Base-by-base conservation (phyloP, 176 grass and related monocot species). In the Hyparrhenia diplandra region DNA sequence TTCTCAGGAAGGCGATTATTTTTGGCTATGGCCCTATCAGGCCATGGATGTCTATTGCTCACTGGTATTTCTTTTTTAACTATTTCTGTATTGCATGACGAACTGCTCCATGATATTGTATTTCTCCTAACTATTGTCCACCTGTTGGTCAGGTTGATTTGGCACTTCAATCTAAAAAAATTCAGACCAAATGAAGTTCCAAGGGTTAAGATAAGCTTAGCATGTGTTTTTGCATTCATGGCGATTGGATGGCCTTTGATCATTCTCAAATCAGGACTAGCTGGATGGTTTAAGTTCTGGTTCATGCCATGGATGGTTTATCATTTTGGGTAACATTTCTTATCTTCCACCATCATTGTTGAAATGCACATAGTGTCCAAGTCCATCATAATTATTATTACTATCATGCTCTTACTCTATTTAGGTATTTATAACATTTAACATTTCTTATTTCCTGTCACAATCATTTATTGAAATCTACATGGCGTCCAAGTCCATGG, bases 231-330 rank as follows among this genome's bases (percentile, higher is more conserved):
- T 90, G 88, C 90, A 80, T 95, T 98, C 87, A 93, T 98, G 81
- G 90, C 95, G 57, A 95, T 98, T 67, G 92, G 92, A 87, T 98
- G 95, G 95, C 92, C 95, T 10, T 82, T 98, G 64, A 98, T 98
- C 84, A 89, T 98, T 90, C 81, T 89, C 40, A 91, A 93, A 86
- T 71, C 90, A 32, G 92, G 96, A 35, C 75, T 95, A 67, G 69
- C 61, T 67, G 96, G 96, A 79, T 98, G 96, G 96, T 93, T 98
- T 70, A 93, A 91, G 73, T 95, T 98, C 76, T 98, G 96, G 96
- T 92, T 98, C 69, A 93, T 98, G 96, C 96, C 96, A 65, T 98
- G 88, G 88, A 71, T 98, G 59, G 88, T 90, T 84, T 98, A 98
- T 92, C 96, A 98, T 67, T 98, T 86, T 98, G 96, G 96, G 96